These are phyloP conservation scores for Saccharomyces hybrid DNA, from an alignment of 1,139 yeast species.

Conservation along the genomic window DNA sequence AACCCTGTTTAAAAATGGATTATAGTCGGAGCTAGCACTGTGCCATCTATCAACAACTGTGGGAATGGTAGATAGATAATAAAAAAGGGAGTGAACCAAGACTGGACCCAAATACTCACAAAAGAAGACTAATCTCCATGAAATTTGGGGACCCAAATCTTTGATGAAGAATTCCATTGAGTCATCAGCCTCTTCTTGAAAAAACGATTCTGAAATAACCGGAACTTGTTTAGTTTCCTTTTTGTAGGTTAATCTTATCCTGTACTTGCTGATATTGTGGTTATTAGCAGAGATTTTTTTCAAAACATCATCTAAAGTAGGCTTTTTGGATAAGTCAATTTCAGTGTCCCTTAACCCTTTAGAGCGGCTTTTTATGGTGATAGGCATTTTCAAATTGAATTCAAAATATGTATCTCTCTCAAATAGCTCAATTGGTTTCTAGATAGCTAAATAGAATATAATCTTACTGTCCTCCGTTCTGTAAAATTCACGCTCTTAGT, in stretches of 20 bases:
- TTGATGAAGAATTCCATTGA: slow-evolving; percentile 47
- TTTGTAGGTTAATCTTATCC: slow-evolving; percentile 36
- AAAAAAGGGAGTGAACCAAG: slow-evolving; percentile 66
- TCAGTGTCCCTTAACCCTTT: slow-evolving; percentile 39
- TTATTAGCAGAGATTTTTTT: slow-evolving; percentile 40
- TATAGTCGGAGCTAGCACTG: slow-evolving; percentile 9
- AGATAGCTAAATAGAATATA: background rate
- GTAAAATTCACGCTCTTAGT: background rate
- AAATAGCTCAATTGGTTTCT: background rate
- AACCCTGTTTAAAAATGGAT: slow-evolving; percentile 21
- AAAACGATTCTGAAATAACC: slow-evolving; percentile 21
- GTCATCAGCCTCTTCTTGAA: slow-evolving; percentile 31
- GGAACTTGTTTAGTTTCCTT: slow-evolving; percentile 28
- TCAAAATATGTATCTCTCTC: no score
- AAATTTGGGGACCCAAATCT: slow-evolving; percentile 89
- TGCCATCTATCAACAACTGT: slow-evolving; percentile 11
- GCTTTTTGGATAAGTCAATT: slow-evolving; percentile 34
- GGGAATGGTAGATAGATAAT: slow-evolving; percentile 27
- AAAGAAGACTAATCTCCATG: slow-evolving; percentile 82
- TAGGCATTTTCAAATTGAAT: slow-evolving; percentile 31
- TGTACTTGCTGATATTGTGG: slow-evolving; percentile 36
- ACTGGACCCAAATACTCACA: slow-evolving; percentile 89
- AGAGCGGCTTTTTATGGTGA: slow-evolving; percentile 46
- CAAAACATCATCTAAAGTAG: slow-evolving; percentile 33
- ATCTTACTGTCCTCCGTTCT: background rate